A percentile compares a stretch with the other conserved stretches of the same genome.
phyloP scores from a whole-genome alignment of 75 land plant genomes.

The Isoetes taiwanensis region DNA sequence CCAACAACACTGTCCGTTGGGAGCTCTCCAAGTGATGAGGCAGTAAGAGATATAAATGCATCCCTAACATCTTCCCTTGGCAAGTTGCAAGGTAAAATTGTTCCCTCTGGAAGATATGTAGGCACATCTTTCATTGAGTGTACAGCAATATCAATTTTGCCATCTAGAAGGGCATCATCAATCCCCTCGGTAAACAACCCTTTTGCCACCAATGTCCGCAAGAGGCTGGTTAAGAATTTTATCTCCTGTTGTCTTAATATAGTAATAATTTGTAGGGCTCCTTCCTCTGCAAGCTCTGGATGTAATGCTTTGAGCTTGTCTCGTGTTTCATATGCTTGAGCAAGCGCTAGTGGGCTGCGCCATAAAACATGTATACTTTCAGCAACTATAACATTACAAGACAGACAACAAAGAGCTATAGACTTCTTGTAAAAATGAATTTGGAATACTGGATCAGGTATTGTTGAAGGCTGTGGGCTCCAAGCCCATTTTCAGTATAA shows the following conservation, averaged over 20 bases:
- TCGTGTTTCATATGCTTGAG: constrained; percentile 4
- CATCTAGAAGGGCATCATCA: constrained; percentile 3
- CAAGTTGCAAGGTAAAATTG: constrained; percentile 1
- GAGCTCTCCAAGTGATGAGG: background rate
- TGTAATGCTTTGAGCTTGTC: background rate
- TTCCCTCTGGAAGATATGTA: background rate
- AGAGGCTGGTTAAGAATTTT: constrained; percentile 1
- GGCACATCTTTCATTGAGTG: constrained; percentile 8
- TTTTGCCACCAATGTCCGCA: constrained; percentile 3
- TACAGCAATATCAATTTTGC: background rate
- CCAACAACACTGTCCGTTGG: background rate
- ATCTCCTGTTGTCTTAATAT: constrained; percentile 2
- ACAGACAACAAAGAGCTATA: too few relatives aligned
- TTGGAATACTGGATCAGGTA: too few relatives aligned
- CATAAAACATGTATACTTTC: too few relatives aligned
- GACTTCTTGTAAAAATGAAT: too few relatives aligned
- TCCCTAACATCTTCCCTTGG: constrained; percentile 1
- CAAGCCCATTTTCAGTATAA: too few relatives aligned
- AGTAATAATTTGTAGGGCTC: background rate
- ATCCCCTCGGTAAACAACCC: constrained; percentile 3
- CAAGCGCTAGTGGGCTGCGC: constrained; percentile 7
- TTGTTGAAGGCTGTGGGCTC: too few relatives aligned
- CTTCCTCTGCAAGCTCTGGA: constrained; percentile 7
- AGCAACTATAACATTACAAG: too few relatives aligned
- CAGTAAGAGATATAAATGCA: background rate